Evolutionary conservation across 257 asterid species (phyloP).

Genomic region (Datura wrightii): DNA sequence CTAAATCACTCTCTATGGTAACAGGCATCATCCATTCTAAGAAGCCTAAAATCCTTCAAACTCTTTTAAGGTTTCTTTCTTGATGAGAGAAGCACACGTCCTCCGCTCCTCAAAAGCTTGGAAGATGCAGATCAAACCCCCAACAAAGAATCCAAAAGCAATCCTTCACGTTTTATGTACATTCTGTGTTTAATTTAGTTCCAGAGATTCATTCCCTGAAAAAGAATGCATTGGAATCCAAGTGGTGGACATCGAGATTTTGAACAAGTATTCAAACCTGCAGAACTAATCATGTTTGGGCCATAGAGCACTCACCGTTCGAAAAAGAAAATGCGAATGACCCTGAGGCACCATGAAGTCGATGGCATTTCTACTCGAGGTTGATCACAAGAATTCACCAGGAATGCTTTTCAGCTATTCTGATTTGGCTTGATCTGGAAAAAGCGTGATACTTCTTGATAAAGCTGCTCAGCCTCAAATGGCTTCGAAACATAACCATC

Average conservation of each 20-base stretch:
- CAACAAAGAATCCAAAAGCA: slow-evolving; percentile 17
- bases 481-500: slow-evolving; percentile 96
- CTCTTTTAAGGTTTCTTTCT: slow-evolving; percentile 2
- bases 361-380: background rate
- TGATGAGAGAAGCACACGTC: slow-evolving; percentile 1
- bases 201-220: slow-evolving; percentile 15
- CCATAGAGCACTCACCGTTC: slow-evolving; percentile 32
- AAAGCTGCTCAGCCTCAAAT: slow-evolving; percentile 92
- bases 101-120: background rate
- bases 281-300: slow-evolving; percentile 4
- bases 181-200: background rate
- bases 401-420: slow-evolving; percentile 36
- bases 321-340: background rate
- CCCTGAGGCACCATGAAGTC: slow-evolving; percentile 25
- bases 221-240: slow-evolving; percentile 23
- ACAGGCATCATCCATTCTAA: slow-evolving; percentile 21
- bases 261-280: slow-evolving; percentile 7
- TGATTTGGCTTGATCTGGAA: slow-evolving; percentile 49
- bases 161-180: slow-evolving; percentile 23
- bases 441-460: slow-evolving; percentile 82
- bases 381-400: background rate
- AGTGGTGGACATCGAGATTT: background rate
- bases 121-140: background rate
- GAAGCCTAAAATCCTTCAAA: background rate
- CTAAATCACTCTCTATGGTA: slow-evolving; percentile 26